Conservation (phyloP, 2,329 filamentous ascomycete genomes). For the Claviceps capensis region DNA sequence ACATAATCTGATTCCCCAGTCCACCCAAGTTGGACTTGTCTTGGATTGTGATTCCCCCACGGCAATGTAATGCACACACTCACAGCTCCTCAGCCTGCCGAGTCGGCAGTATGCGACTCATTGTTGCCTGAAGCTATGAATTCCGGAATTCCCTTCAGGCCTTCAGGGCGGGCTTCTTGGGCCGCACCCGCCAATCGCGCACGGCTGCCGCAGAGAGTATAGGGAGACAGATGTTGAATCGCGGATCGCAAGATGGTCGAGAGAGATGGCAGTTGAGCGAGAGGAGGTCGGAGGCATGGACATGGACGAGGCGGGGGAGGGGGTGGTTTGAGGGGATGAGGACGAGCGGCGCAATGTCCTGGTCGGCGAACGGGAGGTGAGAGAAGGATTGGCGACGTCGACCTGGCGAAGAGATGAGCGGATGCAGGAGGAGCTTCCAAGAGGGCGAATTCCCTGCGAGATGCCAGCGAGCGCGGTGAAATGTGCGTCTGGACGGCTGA, state of each 20-base stretch:
- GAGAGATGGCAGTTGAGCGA: not conserved
- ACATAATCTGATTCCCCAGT: not conserved
- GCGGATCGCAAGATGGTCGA: not conserved
- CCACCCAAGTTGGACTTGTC: not conserved
- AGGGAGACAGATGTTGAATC: not conserved
- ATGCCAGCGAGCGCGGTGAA: too few relatives aligned
- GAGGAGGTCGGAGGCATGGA: constrained; percentile 4
- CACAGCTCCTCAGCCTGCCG: constrained; percentile 84
- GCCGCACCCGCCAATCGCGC: not conserved
- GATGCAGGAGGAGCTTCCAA: not conserved
- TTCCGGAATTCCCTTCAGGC: not conserved
- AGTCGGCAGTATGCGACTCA: constrained; percentile 63
- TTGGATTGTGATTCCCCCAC: not conserved
- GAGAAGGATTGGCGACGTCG: not conserved
- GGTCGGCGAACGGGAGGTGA: not conserved
- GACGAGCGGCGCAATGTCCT: too few relatives aligned
- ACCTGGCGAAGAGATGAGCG: too few relatives aligned
- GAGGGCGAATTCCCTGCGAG: too few relatives aligned
- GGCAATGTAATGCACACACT: constrained; percentile 22
- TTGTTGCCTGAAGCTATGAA: constrained; percentile 17
- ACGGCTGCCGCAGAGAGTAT: not conserved
- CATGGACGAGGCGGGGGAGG: not conserved
- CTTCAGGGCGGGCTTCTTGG: constrained; percentile 1
- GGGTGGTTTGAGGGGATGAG: not conserved
- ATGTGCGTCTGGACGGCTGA: too few relatives aligned